Base-by-base conservation (phyloP, 176 grass and related monocot species). In the Luzula sylvatica region DNA sequence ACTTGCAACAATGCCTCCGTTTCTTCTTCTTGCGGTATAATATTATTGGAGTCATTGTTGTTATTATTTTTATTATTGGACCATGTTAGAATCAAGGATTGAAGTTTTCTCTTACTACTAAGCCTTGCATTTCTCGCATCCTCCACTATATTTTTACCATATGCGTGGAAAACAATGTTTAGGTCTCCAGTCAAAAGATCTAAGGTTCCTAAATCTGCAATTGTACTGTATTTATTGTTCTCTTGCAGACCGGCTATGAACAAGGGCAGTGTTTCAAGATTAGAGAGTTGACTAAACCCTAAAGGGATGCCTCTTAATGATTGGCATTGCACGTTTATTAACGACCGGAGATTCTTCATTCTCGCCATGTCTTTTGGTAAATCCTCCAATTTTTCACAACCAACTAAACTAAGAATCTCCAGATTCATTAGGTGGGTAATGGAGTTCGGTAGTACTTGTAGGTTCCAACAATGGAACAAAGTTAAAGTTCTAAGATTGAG, bases 391-490 rank as follows among this genome's bases (percentile, higher is more conserved):
- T 56, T 3, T 30, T 46, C 56, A 46, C 78, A 82, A 4, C 83
- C 83, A 40, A 44, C 59, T 12, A 82, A 21, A 58, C 74, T 67
- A 27, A 88, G 41, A 29, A n/a, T 68, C 50, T 82, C 73, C 21
- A 88, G 26, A 67, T 47, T 72, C 29, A 51, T 11, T 3, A 88
- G 74, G 19, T 53, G 59, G 5, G 20, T 68, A 38, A 74, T 61
- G 3, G 83, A 87, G 1, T 75, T 58, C 13, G 78, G 78, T 21
- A 87, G 59, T 8, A 11, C 46, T 30, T 20, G 23, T 15, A 87
- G 74, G 70, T 56, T 71, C 65, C 74, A 73, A 71, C 78, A 87
- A 29, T 87, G 57, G 11, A 70, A 81, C 57, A 87, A 63, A 46
- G 75, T 75, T 26, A 87, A 21, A 26, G 30, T 41, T 55, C 60